A percentile compares a stretch with the other conserved stretches of the same genome.
Conservation (phyloP, 768 basidiomycete species). For the Mycena capillaripes region DNA sequence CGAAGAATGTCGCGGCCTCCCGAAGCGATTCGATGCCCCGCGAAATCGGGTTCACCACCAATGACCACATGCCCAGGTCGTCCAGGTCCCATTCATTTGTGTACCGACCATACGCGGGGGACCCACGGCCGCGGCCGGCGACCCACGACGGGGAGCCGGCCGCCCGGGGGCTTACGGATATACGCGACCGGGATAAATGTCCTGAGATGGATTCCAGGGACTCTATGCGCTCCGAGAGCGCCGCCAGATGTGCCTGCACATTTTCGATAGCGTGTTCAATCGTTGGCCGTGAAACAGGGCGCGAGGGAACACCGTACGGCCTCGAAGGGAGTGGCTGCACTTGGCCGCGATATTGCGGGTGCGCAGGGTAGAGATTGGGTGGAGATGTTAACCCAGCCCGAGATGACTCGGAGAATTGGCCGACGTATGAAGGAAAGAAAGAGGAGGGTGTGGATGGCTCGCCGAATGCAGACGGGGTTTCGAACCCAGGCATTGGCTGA, state of each 20-base stretch:
- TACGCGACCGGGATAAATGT: slow-evolving; percentile 56
- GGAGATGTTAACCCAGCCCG: slow-evolving; percentile 54
- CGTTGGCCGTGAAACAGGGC: slow-evolving; percentile 63
- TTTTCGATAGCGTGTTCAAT: slow-evolving; percentile 86
- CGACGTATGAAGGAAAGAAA: slow-evolving; percentile 54
- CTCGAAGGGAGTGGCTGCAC: slow-evolving; percentile 45
- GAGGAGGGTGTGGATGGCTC: slow-evolving; percentile 57
- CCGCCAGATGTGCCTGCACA: slow-evolving; percentile 86
- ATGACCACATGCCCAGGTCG: slow-evolving; percentile 88
- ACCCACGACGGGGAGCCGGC: slow-evolving; percentile 56
- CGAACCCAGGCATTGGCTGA: slow-evolving; percentile 81
- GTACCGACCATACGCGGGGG: slow-evolving; percentile 53
- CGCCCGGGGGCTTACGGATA: slow-evolving; percentile 55
- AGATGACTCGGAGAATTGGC: slow-evolving; percentile 55
- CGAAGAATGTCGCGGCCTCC: slow-evolving; percentile 69
- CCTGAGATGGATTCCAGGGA: slow-evolving; percentile 65
- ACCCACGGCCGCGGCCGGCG: slow-evolving; percentile 58
- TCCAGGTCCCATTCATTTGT: slow-evolving; percentile 75
- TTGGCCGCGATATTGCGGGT: slow-evolving; percentile 51
- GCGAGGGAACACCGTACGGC: slow-evolving; percentile 50
- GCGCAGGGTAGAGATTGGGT: slow-evolving; percentile 52
- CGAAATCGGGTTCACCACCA: slow-evolving; percentile 76
- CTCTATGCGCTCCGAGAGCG: slow-evolving; percentile 87
- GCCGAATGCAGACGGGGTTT: slow-evolving; percentile 82
- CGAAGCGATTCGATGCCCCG: slow-evolving; percentile 63